Conservation (phyloP, 331 rosid genomes). For the Arachis monticola region DNA sequence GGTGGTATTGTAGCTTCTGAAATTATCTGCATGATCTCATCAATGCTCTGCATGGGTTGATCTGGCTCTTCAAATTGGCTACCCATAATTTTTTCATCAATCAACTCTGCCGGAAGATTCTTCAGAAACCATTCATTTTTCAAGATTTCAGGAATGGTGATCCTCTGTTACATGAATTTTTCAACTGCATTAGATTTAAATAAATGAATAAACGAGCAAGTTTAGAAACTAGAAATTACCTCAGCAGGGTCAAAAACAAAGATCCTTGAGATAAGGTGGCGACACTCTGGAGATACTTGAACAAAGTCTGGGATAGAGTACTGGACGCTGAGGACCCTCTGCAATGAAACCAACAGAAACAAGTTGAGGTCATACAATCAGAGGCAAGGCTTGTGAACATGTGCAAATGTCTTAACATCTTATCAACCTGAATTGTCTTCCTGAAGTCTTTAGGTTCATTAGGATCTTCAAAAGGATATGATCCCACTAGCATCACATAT, state of each 20-base stretch:
- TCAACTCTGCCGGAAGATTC: conserved; percentile 83
- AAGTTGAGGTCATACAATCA: conserved; percentile 40
- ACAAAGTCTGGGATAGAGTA: conserved; percentile 78
- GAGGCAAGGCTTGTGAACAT: conserved; percentile 33
- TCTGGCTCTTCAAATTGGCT: conserved; percentile 85
- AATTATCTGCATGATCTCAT: conserved; percentile 88
- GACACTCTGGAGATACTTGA: conserved; percentile 76
- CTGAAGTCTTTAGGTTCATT: conserved; percentile 83
- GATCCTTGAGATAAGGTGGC: conserved; percentile 79
- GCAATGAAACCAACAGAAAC: conserved; percentile 45
- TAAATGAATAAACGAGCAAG: conserved; percentile 24
- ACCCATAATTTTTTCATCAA: conserved; percentile 65
- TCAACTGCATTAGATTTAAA: conserved; percentile 30
- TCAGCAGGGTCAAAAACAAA: conserved; percentile 81
- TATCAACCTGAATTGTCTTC: conserved; percentile 81
- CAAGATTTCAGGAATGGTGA: conserved; percentile 79
- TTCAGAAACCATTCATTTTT: conserved; percentile 81
- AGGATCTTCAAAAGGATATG: conserved; percentile 95
- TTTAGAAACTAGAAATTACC: conserved; percentile 47
- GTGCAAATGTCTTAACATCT: conserved; percentile 26
- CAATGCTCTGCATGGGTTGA: conserved; percentile 86
- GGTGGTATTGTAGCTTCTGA: conserved; percentile 93
- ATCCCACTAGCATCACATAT: conserved; percentile 89
- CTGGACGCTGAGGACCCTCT: conserved; percentile 85
- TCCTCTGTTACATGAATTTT: conserved; percentile 65